Conservation (phyloP, 441 rosid genomes). For the Gossypium trilobum region DNA sequence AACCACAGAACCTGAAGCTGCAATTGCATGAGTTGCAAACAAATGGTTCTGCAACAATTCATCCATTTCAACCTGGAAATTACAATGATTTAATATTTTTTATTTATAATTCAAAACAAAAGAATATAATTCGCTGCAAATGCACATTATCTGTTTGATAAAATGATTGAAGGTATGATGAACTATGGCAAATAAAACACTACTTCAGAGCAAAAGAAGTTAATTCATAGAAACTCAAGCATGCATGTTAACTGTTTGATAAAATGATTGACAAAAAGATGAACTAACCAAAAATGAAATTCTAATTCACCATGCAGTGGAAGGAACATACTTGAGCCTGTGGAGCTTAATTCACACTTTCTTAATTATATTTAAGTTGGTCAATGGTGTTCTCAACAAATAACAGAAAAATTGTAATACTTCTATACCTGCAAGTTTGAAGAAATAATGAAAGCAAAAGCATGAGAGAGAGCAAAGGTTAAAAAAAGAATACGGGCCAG, state of each 20-base stretch:
- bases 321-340: not conserved
- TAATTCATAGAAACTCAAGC: not conserved
- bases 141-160: not conserved
- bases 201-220: not conserved
- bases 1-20: constrained; percentile 58
- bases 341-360: not conserved
- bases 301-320: not conserved
- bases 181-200: not conserved
- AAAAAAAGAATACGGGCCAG: not conserved
- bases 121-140: not conserved
- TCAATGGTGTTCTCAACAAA: not conserved
- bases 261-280: not conserved
- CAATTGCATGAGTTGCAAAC: constrained; percentile 63
- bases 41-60: constrained; percentile 49
- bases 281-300: not conserved
- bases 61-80: constrained; percentile 20
- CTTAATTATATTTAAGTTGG: not conserved
- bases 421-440: not conserved
- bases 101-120: not conserved
- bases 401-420: not conserved
- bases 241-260: not conserved
- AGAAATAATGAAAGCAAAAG: not conserved
- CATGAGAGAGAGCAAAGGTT: not conserved
- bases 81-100: not conserved
- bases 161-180: not conserved